Percentiles rank a stretch among this genome's conserved stretches.
Evolutionary conservation across 2,329 filamentous ascomycete species (phyloP).

Genomic region (Paraphoma sp.): DNA sequence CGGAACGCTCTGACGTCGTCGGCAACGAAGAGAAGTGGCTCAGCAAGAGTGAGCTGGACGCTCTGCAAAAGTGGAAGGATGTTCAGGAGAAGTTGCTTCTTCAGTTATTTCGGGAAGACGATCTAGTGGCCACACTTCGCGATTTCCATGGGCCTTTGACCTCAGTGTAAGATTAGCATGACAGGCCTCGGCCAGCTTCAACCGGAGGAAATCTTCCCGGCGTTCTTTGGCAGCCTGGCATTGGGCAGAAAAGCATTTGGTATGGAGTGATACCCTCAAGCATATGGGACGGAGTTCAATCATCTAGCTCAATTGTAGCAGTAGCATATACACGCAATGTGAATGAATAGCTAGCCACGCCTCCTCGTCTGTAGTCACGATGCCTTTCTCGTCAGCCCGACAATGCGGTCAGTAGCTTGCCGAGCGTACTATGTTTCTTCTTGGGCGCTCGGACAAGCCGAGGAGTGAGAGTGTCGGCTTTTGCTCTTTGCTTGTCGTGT

Average conservation of each 20-base stretch:
- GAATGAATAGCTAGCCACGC: not conserved
- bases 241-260: slow-evolving; percentile 13
- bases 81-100: slow-evolving; percentile 74
- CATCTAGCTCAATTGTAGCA: not conserved
- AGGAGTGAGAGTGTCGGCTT: not conserved
- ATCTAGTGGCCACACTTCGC: slow-evolving; percentile 80
- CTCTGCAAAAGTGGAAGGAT: slow-evolving; percentile 68
- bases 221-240: not conserved
- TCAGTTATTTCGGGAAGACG: slow-evolving; percentile 82
- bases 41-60: slow-evolving; percentile 73
- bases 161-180: slow-evolving; percentile 19
- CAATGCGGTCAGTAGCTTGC: not conserved
- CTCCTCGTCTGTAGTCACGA: no score
- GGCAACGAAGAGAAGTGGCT: slow-evolving; percentile 84
- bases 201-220: not conserved
- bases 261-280: slow-evolving; percentile 12
- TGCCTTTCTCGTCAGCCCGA: not conserved
- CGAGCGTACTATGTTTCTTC: not conserved
- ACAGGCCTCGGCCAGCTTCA: slow-evolving; percentile 1
- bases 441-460: not conserved
- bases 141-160: slow-evolving; percentile 59
- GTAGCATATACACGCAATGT: not conserved
- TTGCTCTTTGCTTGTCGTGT: not conserved
- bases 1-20: slow-evolving; percentile 84
- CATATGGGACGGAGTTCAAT: slow-evolving; percentile 15